Evolutionary conservation across 2,329 filamentous ascomycete genomes (phyloP), one percentile per base, ranked within the genome.

Genomic region (Ampelomyces quisqualis): DNA sequence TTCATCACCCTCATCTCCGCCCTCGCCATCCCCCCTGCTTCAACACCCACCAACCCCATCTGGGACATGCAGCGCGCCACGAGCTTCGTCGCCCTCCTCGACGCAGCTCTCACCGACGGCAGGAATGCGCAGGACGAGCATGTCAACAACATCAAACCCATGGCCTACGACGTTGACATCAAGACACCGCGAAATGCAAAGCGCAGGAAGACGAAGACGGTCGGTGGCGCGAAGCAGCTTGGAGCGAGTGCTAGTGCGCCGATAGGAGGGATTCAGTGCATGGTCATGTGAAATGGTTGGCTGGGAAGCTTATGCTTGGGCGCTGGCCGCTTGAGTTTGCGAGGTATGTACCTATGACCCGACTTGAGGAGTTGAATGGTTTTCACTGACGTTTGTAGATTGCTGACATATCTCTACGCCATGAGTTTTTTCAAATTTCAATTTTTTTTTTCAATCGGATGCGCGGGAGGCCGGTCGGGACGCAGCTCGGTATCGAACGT

Each of bases 201-300:
- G 17, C 27, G 18, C 10, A 18, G 13, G 10, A 26, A 13, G 29
- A 7, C 20, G 19, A n/a, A n/a, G n/a, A n/a, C n/a, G n/a, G 29
- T 5, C 14, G 8, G 14, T 15, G 19, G 20, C 13, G n/a, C 7
- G 8, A 32, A 24, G 13, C 18, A 23, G 14, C n/a, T 15, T 2
- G 11, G 7, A 2, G 14, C n/a, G 4, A 17, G 39, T 7, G 11
- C n/a, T 5, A 17, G 27, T 5, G 13, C 22, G 41, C 35, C 35
- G 2, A 31, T 20, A 20, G 24, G 19, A 2, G 41, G 41, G 2
- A 35, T 39, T 24, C 41, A 44, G 41, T 44, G 41, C 17, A 32
- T 23, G 20, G 31, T 44, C 5, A 44, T 44, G 41, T 44, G 24
- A 38, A 6, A 7, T 10, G 27, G 15, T 18, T 7, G 33, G 2